Evolutionary conservation across 352 stramenopile species (phyloP).

Genomic region (Globisporangium canariense): DNA sequence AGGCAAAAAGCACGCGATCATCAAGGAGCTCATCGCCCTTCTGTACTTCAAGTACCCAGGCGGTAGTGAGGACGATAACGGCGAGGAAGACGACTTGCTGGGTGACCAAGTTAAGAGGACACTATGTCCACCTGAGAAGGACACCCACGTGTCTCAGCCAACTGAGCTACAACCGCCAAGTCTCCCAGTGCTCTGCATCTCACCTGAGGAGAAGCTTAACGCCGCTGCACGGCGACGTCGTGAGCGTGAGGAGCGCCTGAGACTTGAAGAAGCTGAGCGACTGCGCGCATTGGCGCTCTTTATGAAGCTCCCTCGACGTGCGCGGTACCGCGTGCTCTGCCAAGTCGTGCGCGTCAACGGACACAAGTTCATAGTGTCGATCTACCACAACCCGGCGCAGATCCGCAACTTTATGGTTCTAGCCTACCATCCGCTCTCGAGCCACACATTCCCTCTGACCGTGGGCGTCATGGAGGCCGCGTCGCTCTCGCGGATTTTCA

Average conservation of each 20-base stretch:
- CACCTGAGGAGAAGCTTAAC: conserved; percentile 41
- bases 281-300: conserved; percentile 41
- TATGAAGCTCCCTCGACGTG: conserved; percentile 39
- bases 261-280: conserved; percentile 46
- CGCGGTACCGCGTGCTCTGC: conserved; percentile 45
- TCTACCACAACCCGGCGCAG: conserved; percentile 60
- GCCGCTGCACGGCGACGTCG: conserved; percentile 36
- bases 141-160: background rate
- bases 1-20: conserved; percentile 49
- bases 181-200: conserved; percentile 33
- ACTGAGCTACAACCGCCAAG: background rate
- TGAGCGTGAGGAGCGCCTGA: conserved; percentile 48
- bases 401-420: conserved; percentile 49
- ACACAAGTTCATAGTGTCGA: conserved; percentile 44
- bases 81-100: background rate
- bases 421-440: conserved; percentile 47
- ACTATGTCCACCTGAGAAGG: background rate
- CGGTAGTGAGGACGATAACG: background rate
- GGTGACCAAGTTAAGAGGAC: background rate
- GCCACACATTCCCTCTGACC: conserved; percentile 31
- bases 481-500: conserved; percentile 30
- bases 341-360: conserved; percentile 31
- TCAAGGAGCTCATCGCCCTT: conserved; percentile 48
- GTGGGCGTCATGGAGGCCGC: conserved; percentile 46
- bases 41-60: conserved; percentile 62